phyloP scores from a whole-genome alignment of 371 early-diverging fungal genomes.

The Mortierella sp. region DNA sequence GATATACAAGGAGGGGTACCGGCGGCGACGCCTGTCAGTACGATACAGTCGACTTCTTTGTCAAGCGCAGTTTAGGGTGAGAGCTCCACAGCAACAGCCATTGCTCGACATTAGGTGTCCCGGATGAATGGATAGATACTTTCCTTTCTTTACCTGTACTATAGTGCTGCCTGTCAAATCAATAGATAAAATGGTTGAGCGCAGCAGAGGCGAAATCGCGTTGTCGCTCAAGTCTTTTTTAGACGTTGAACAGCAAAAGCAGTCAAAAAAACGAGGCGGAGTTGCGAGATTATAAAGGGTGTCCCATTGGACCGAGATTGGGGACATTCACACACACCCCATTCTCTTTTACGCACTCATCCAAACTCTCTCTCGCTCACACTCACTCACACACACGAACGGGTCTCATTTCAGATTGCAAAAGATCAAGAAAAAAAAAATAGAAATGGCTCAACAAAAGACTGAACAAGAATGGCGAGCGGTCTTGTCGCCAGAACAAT shows the following conservation, averaged over 20 bases:
- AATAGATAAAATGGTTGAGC: not conserved
- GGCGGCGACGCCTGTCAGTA: not conserved
- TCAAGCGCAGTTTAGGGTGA: not conserved
- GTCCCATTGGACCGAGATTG: no score
- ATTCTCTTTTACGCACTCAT: no score
- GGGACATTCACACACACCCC: no score
- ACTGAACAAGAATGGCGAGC: slow-evolving; percentile 82
- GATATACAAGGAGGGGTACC: not conserved
- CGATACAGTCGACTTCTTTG: not conserved
- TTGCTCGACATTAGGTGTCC: not conserved
- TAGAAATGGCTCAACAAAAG: slow-evolving; percentile 6
- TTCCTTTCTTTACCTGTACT: not conserved
- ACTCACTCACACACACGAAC: not conserved
- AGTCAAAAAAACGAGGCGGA: no score
- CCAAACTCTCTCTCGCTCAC: no score
- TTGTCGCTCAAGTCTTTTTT: no score
- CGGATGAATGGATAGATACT: not conserved
- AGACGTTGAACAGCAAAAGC: no score
- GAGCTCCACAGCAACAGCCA: not conserved
- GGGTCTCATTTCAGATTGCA: not conserved
- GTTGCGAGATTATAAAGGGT: no score
- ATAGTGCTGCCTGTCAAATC: not conserved
- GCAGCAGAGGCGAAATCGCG: no score
- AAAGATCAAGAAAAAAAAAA: no score
- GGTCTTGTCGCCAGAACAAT: slow-evolving; percentile 81